Percentiles rank a stretch among this genome's conserved stretches.
Conservation (phyloP, 768 basidiomycete species). For the Flagelloscypha sp. region DNA sequence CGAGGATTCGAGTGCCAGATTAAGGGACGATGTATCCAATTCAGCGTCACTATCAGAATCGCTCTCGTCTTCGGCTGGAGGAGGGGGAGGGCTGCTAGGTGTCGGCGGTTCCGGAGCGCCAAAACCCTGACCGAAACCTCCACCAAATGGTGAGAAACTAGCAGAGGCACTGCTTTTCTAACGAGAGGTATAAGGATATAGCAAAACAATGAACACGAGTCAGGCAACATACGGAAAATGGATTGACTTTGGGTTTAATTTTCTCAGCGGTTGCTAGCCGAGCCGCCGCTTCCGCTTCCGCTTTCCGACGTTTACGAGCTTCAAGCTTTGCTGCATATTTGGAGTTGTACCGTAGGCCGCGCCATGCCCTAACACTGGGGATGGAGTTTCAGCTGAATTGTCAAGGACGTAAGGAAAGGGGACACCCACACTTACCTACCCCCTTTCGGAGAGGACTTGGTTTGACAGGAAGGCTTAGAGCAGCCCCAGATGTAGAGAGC, state of each 20-base stretch:
- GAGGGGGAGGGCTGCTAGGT: too few species aligned
- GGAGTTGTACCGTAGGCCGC: conserved; percentile 64
- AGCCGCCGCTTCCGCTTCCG: conserved; percentile 27
- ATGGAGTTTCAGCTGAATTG: conserved; percentile 11
- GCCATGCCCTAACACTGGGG: conserved; percentile 71
- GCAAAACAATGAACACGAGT: background rate
- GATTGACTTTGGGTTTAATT: conserved; percentile 42
- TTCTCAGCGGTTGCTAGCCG: conserved; percentile 23
- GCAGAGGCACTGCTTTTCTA: conserved; percentile 18
- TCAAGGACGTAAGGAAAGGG: conserved; percentile 10
- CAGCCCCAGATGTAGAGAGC: conserved; percentile 85
- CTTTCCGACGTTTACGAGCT: conserved; percentile 37
- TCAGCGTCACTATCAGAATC: conserved; percentile 29
- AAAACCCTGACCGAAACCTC: conserved; percentile 68
- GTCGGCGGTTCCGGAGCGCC: conserved; percentile 24
- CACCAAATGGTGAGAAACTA: conserved; percentile 33
- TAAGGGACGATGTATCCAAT: conserved; percentile 33
- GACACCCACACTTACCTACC: conserved; percentile 56
- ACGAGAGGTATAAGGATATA: conserved; percentile 5
- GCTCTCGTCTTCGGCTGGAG: conserved; percentile 20
- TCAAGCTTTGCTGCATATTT: conserved; percentile 69
- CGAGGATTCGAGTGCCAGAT: conserved; percentile 49
- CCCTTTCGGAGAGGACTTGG: too few species aligned
- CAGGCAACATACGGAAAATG: conserved; percentile 52
- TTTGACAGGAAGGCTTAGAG: conserved; percentile 59